Percentiles rank a stretch among this genome's conserved stretches.
phyloP scores from a whole-genome alignment of 345 rosid genomes.

The Salix caprea region DNA sequence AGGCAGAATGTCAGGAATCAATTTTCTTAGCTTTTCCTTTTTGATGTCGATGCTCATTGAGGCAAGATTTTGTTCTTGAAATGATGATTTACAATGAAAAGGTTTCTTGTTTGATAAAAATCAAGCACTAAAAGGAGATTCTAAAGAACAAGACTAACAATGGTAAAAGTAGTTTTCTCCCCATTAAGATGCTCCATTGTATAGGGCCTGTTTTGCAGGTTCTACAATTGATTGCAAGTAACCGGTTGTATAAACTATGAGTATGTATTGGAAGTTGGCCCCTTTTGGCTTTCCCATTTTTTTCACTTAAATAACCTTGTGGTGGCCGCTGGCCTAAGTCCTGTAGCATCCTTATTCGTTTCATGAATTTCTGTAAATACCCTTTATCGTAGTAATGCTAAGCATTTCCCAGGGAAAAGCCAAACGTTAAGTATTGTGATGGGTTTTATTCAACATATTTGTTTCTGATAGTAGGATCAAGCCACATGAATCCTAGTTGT shows the following conservation, averaged over 20 bases:
- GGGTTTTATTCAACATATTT: neutral
- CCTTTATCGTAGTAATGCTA: neutral
- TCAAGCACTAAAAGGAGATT: neutral
- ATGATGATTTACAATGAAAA: neutral
- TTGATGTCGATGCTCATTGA: neutral
- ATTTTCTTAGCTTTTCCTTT: neutral
- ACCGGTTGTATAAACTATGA: neutral
- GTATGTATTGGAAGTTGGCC: neutral
- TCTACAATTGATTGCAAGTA: neutral
- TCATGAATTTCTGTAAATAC: neutral
- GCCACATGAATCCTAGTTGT: neutral
- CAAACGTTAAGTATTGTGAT: neutral
- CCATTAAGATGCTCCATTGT: neutral
- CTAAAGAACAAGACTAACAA: neutral
- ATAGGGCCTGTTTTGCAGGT: neutral
- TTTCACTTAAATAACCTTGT: neutral
- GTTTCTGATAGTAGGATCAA: neutral
- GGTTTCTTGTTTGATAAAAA: conserved; percentile 3
- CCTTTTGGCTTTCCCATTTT: neutral
- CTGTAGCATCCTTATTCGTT: neutral
- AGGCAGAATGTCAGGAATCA: neutral
- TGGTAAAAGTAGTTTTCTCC: neutral
- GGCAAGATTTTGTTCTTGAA: neutral
- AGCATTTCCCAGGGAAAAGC: neutral
- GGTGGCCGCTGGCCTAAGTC: neutral